phyloP scores from a whole-genome alignment of 2,329 filamentous ascomycete genomes.

The Colletotrichum ledebouriae region DNA sequence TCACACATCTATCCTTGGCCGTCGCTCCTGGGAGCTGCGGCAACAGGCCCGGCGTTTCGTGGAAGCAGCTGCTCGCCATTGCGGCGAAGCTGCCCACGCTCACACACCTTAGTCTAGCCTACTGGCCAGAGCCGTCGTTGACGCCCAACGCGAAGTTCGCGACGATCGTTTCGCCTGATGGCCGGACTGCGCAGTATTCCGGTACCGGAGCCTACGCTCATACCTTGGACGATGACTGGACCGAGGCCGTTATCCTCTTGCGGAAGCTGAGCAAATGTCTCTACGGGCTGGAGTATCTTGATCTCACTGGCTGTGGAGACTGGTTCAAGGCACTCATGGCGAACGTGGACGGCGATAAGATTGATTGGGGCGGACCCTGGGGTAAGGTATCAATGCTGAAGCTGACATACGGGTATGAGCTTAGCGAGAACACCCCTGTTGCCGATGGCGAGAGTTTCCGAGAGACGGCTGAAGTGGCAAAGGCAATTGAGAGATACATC shows the following conservation, averaged over 20 bases:
- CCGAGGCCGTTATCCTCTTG: constrained; percentile 69
- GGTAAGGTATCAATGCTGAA: constrained; percentile 63
- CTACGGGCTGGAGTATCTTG: constrained; percentile 72
- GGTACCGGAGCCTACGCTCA: constrained; percentile 71
- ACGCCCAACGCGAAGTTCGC: constrained; percentile 66
- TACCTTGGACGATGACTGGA: constrained; percentile 69
- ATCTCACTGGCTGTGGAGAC: constrained; percentile 69
- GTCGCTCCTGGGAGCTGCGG: constrained; percentile 52
- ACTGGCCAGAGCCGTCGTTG: constrained; percentile 72
- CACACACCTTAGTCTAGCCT: constrained; percentile 72
- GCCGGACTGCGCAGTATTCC: constrained; percentile 62
- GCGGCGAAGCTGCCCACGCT: constrained; percentile 65
- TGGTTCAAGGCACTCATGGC: constrained; percentile 66
- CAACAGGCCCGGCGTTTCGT: constrained; percentile 57
- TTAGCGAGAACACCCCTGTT: constrained; percentile 51
- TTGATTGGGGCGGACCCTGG: constrained; percentile 69
- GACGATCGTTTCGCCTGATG: constrained; percentile 60
- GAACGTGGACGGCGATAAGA: constrained; percentile 58
- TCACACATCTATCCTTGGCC: constrained; percentile 73
- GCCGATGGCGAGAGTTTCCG: constrained; percentile 51
- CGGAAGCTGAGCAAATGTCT: constrained; percentile 66
- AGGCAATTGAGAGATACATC: constrained; percentile 62
- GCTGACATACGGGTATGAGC: constrained; percentile 60
- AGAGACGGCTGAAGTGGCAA: constrained; percentile 55
- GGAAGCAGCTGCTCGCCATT: constrained; percentile 70